Evolutionary conservation across 2,329 filamentous ascomycete species (phyloP).

Genomic region (Stachybotrys echinatus): DNA sequence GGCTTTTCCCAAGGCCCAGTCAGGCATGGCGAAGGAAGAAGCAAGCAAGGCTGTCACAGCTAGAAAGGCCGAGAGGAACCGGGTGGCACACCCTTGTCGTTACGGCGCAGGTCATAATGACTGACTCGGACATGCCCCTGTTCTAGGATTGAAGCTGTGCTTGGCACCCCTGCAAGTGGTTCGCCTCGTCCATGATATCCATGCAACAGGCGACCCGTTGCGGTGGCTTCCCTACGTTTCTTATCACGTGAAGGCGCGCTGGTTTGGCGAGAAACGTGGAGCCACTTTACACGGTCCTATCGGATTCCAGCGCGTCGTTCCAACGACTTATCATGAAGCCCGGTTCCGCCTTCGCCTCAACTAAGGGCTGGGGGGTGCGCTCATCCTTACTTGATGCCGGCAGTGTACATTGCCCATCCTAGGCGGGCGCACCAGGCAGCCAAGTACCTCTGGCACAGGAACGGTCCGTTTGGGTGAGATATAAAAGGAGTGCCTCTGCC

Average conservation of each 20-base stretch:
- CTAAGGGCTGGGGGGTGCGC: conserved; percentile 8
- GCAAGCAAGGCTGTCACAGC: neutral
- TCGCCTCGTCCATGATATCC: neutral
- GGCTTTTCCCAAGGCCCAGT: neutral
- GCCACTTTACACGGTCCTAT: conserved; percentile 8
- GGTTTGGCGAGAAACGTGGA: conserved; percentile 2
- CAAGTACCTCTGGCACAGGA: neutral
- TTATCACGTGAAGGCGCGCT: conserved; percentile 13
- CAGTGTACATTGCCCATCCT: conserved; percentile 19
- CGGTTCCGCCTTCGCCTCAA: conserved; percentile 12
- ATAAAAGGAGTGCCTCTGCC: conserved; percentile 13
- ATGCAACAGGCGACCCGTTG: conserved; percentile 1
- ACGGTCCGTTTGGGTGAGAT: conserved; percentile 3
- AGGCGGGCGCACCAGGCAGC: neutral
- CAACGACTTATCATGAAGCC: conserved; percentile 15
- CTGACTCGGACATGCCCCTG: neutral
- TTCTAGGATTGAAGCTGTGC: neutral
- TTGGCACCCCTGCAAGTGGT: neutral
- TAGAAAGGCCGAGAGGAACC: too few relatives aligned
- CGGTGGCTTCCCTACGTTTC: neutral
- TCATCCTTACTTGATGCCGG: neutral
- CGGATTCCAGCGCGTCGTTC: conserved; percentile 10
- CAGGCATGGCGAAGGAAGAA: too few relatives aligned
- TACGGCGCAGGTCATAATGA: neutral
- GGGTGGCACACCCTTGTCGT: neutral